Evolutionary conservation across 2,329 filamentous ascomycete genomes (phyloP), one percentile per base, ranked within the genome.

Genomic region (Phyllosticta citriasiana): DNA sequence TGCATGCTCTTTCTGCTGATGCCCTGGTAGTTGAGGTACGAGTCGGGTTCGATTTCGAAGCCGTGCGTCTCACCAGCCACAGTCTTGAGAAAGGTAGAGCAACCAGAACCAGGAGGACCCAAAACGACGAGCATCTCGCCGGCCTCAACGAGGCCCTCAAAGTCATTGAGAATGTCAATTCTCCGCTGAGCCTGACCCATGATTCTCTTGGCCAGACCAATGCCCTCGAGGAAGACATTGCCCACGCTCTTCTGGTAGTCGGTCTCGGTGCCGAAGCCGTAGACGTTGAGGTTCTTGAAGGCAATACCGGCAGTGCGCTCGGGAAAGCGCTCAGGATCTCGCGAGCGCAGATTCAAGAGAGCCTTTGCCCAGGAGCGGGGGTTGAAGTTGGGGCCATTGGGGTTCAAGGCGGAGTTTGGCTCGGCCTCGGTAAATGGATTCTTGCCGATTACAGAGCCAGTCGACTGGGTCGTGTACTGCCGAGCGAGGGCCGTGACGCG

Each of bases 31-130:
- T 94, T 91, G 70, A 95, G 83, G 64, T 89, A 85, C 0, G 87
- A 86, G 12, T 80, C 76, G 1, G 87, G 77, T 59, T 88, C 87
- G 24, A 93, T 79, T 67, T 82, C 84, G 65, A 94, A 86, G 56
- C 90, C 90, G 67, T 91, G 86, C 22, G 87, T 89, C 73, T 94
- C 89, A 56, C 90, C 89, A 3, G 89, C 84, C 66, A 94, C 84
- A 0, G 88, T 88, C 76, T 94, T 94, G 57, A 95, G 78, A 58
- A 94, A 84, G 0, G 90, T 95, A 6, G 88, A 89, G 72, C 90
- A 95, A 55, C 88, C 88, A 63, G 77, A 79, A 59, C 74, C 77
- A 2, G 87, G 87, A 57, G 86, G 86, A 14, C 87, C 87, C 25
- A 90, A 78, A 1, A 89, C 87, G 51, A 88, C 85, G 19, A 89